Evolutionary conservation across 2,329 filamentous ascomycete species (phyloP).

Genomic region (Aspergillus neotritici): DNA sequence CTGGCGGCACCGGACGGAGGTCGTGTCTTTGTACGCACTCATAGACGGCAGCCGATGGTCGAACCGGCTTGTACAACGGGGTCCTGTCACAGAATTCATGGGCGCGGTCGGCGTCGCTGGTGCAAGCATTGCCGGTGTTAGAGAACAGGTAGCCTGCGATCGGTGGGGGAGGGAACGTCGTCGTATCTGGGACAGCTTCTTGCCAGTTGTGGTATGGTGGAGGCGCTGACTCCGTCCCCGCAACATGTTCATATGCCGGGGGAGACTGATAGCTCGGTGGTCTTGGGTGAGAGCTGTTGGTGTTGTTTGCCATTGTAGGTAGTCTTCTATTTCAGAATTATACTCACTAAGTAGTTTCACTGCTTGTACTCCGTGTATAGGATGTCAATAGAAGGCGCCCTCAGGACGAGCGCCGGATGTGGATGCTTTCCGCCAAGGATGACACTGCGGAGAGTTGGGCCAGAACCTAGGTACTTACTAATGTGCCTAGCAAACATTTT

Average conservation of each 20-base stretch:
- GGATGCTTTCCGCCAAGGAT: too few species aligned
- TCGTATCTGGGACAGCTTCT: constrained; percentile 52
- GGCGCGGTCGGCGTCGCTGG: constrained; percentile 51
- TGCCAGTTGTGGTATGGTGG: constrained; percentile 61
- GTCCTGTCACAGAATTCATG: constrained; percentile 50
- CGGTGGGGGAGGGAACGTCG: constrained; percentile 56
- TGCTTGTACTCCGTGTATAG: neutral
- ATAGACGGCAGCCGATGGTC: constrained; percentile 40
- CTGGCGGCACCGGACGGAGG: constrained; percentile 41
- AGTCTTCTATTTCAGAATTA: neutral
- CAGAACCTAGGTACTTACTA: too few species aligned
- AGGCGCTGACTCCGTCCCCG: constrained; percentile 28
- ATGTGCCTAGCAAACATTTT: too few species aligned
- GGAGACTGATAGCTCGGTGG: constrained; percentile 21
- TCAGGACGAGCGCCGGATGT: too few species aligned
- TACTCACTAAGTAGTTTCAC: neutral
- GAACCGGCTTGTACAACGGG: constrained; percentile 47
- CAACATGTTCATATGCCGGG: neutral
- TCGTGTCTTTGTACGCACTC: constrained; percentile 40
- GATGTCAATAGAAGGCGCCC: neutral
- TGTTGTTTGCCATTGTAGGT: constrained; percentile 1
- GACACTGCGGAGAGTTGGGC: too few species aligned
- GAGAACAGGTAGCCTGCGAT: constrained; percentile 49
- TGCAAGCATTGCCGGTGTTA: constrained; percentile 53
- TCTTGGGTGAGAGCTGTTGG: neutral